Evolutionary conservation across 805 yeast genomes (phyloP).

Genomic region (Monosporozyma aerobia): DNA sequence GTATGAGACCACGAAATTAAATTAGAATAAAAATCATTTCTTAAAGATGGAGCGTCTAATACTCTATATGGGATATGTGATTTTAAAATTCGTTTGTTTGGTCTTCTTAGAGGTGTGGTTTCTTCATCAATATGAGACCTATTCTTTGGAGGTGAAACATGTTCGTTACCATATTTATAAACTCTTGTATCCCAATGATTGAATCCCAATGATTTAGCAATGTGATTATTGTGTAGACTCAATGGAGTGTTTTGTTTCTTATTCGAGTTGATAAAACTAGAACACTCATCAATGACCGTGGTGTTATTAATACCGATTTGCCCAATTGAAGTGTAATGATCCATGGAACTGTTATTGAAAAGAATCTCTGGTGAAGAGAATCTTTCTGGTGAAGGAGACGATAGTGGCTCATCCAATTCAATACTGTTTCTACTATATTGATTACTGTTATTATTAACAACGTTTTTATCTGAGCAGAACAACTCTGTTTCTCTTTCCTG

Average conservation of each 20-base stretch:
- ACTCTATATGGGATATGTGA: slow-evolving; percentile 41
- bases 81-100: slow-evolving; percentile 22
- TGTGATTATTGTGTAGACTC: slow-evolving; percentile 28
- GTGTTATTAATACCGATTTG: background rate
- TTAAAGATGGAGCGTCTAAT: slow-evolving; percentile 58
- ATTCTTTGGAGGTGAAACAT: background rate
- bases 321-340: slow-evolving; percentile 17
- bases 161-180: background rate
- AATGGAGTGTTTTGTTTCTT: slow-evolving; percentile 5
- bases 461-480: too few species aligned
- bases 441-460: too few species aligned
- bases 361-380: slow-evolving; percentile 27
- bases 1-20: slow-evolving; percentile 60
- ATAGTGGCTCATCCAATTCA: slow-evolving; percentile 6
- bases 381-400: slow-evolving; percentile 21
- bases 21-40: slow-evolving; percentile 73
- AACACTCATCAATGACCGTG: background rate
- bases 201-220: slow-evolving; percentile 44
- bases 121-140: background rate
- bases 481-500: background rate
- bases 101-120: slow-evolving; percentile 7
- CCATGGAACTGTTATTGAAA: slow-evolving; percentile 17
- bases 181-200: slow-evolving; percentile 10
- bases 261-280: background rate
- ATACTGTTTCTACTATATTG: background rate